A percentile compares a stretch with the other conserved stretches of the same genome.
These are phyloP conservation scores for Allium cepa DNA, from an alignment of 106 monocot genomes.

Conservation along the genomic window DNA sequence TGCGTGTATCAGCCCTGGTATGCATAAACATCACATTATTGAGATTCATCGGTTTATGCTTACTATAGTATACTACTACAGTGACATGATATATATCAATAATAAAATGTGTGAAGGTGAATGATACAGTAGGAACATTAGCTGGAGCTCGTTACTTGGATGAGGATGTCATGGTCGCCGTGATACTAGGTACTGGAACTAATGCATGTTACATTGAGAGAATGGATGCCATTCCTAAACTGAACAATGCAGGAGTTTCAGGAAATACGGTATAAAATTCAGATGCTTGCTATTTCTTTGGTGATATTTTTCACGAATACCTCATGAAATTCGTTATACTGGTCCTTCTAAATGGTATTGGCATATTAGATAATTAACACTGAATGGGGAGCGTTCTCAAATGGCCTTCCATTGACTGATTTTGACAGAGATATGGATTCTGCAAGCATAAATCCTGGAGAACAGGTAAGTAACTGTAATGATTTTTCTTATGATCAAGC, in stretches of 20 bases:
- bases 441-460: conserved; percentile 63
- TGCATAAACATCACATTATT: conserved; percentile 3
- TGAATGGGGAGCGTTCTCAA: conserved; percentile 66
- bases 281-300: not conserved
- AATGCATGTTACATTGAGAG: conserved; percentile 68
- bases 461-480: conserved; percentile 29
- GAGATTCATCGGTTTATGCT: not conserved
- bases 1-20: conserved; percentile 62
- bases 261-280: conserved; percentile 32
- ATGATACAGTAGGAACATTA: conserved; percentile 61
- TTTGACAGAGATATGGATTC: conserved; percentile 58
- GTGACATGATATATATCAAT: too few species aligned
- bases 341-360: not conserved
- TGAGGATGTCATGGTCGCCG: conserved; percentile 53
- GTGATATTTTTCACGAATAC: not conserved
- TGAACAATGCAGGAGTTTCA: conserved; percentile 17
- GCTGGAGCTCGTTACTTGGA: conserved; percentile 69
- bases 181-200: conserved; percentile 67
- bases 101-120: conserved; percentile 27
- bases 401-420: conserved; percentile 49
- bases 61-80: too few species aligned
- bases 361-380: conserved; percentile 49
- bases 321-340: not conserved
- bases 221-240: conserved; percentile 37
- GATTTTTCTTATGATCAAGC: not conserved